These are phyloP conservation scores for Oryza officinalis DNA, from an alignment of 176 grass and related monocot genomes.

Conservation along the genomic window DNA sequence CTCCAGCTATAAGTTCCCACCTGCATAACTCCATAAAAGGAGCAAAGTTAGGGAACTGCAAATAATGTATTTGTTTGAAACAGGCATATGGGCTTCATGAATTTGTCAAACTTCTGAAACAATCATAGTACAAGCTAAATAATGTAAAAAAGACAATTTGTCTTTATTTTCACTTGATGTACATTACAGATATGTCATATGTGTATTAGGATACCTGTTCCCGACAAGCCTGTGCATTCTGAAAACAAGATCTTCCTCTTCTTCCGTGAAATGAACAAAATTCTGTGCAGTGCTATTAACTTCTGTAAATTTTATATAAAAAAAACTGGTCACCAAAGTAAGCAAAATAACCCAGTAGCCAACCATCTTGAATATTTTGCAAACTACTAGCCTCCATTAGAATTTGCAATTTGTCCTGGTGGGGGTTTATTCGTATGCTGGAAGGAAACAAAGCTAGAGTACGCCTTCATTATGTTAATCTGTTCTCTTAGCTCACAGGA, in stretches of 20 bases:
- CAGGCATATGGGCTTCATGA: neutral
- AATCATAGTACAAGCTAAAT: neutral
- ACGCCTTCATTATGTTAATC: neutral
- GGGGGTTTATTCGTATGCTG: neutral
- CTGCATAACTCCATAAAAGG: slow-evolving; percentile 46
- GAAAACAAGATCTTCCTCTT: slow-evolving; percentile 60
- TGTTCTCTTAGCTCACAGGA: neutral
- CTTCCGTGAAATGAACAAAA: slow-evolving; percentile 54
- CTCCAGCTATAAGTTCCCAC: slow-evolving; percentile 70
- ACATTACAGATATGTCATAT: slow-evolving; percentile 10
- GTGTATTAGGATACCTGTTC: slow-evolving; percentile 44
- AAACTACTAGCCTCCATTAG: neutral
- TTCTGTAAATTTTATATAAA: slow-evolving; percentile 36
- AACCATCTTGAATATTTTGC: slow-evolving; percentile 2
- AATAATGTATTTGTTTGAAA: slow-evolving; percentile 24
- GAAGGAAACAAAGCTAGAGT: slow-evolving; percentile 13
- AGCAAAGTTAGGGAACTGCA: slow-evolving; percentile 9
- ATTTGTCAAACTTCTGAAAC: neutral
- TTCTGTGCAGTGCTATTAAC: slow-evolving; percentile 33
- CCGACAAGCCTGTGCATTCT: slow-evolving; percentile 63
- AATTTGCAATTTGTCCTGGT: neutral
- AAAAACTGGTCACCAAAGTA: neutral
- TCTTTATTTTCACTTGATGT: slow-evolving; percentile 17
- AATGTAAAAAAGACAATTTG: neutral
- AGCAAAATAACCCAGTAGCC: neutral